Evolutionary conservation across 352 stramenopile genomes (phyloP), one percentile per base, ranked within the genome.

Genomic region (Phytopythium litorale): DNA sequence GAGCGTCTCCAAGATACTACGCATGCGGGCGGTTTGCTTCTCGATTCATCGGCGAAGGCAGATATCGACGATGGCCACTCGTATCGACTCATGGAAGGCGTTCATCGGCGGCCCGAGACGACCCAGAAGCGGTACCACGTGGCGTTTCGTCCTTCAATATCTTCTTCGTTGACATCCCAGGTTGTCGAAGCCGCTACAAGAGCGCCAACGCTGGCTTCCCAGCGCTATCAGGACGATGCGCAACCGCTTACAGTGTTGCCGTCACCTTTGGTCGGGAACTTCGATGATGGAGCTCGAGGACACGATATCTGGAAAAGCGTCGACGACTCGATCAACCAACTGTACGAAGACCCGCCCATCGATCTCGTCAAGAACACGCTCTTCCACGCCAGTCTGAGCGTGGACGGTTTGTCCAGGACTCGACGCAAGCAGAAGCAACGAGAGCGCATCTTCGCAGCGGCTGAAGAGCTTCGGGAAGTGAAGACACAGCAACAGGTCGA

Each of bases 331-430:
- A 88, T 88, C 19, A 73, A 89, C 21, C 67, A 81, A 42, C 78
- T 89, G 15, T 91, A 80, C 33, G 68, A 82, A 42, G 76, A 89
- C 35, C 69, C 73, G 9, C 75, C 75, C 2, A 78, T 83, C 2
- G 78, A 87, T 48, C 40, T 78, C 13, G 73, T 86, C 19, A 76
- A 85, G 42, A 45, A 78, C 7, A 67, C 78, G 25, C 65, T 87
- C 13, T 37, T 82, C 4, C 75, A 87, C 18, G 66, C 48, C 54
- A 59, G 28, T 11, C 21, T 49, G 23, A n/a, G 15, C 23, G 23
- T 12, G 2, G 12, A 23, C 21, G 35, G n/a, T 3, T n/a, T 25
- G 35, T 48, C 54, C 7, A 48, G 35, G 8, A 50, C 35, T 8
- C 35, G 54, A 7, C 7, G 48, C 23, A 48, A 43, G 35, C 54